Base-by-base conservation (phyloP, 139 green algal species). In the Micromonas pusilla region DNA sequence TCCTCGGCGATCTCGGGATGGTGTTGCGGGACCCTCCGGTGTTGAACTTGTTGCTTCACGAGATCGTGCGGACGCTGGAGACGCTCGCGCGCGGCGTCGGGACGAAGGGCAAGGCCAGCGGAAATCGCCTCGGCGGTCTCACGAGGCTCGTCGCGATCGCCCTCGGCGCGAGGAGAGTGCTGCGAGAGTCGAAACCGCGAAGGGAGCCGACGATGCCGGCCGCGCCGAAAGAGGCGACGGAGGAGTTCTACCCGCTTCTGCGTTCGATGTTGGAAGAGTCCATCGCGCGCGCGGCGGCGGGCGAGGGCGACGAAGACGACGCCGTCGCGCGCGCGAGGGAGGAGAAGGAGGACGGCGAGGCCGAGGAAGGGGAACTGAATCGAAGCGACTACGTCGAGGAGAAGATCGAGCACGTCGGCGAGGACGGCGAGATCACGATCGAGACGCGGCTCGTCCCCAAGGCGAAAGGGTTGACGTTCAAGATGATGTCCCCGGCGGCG, bases 1-100 rank as follows among this genome's bases (percentile, higher is more conserved):
- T 75, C 9, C 52, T 73, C n/a, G 78, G 67, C 5, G 78, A 82
- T 4, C 52, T 66, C 33, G 78, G 39, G 52, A 82, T 82, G 78
- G 37, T 78, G 37, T 66, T 82, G 30, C 52, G 68, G 30, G 78
- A 82, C 39, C 78, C 78, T 16, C 78, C 78, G 13, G 78, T 78
- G 66, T 66, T 79, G 23, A 31, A 73, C 68, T 45, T 82, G 21
- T 30, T 82, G 13, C 31, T 77, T 28, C 57, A 72, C 33, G 67
- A 78, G 70, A 37, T 19, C 6, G 25, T 66, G 9, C 36, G 57
- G 0, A 75, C 64, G 38, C 65, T 75, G 20, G 19, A 65, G n/a
- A n/a, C n/a, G n/a, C n/a, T n/a, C n/a, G n/a, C n/a, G n/a, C 39
- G n/a, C 21, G n/a, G 64, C 63, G 3, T 25, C 66, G 23, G 53